phyloP scores from a whole-genome alignment of 768 basidiomycete species.

The Leccinum longicurvipes region DNA sequence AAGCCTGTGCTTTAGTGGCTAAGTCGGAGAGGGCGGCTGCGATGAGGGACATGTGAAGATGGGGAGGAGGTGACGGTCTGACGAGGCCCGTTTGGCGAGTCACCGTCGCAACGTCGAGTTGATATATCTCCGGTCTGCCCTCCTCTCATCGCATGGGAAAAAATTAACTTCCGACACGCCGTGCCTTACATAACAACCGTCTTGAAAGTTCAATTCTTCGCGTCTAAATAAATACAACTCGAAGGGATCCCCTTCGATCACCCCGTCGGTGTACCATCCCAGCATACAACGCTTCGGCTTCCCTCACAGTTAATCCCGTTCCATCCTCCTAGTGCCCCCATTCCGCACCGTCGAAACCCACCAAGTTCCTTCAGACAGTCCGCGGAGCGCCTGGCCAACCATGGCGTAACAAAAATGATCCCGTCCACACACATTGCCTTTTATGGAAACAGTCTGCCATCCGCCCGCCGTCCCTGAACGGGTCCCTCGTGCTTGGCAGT shows the following conservation, averaged over 20 bases:
- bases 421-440: conserved; percentile 7
- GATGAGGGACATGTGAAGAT: conserved; percentile 31
- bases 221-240: conserved; percentile 13
- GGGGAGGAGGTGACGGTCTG: conserved; percentile 2
- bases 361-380: conserved; percentile 3
- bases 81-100: neutral
- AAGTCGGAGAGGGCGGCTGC: conserved; percentile 24
- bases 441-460: conserved; percentile 5
- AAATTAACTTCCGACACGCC: conserved; percentile 6
- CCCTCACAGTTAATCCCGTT: neutral
- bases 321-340: neutral
- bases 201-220: conserved; percentile 4
- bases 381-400: conserved; percentile 16
- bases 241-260: neutral
- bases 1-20: conserved; percentile 26
- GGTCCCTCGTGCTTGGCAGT: conserved; percentile 12
- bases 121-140: conserved; percentile 27
- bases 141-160: conserved; percentile 26
- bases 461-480: conserved; percentile 24
- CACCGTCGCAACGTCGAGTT: conserved; percentile 23
- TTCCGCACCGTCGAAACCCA: neutral
- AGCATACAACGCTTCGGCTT: conserved; percentile 6
- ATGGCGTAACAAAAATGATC: conserved; percentile 8
- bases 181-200: conserved; percentile 17
- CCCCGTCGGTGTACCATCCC: neutral